Conservation (phyloP, 495 filamentous ascomycete species). For the Trichoderma asperelloides region DNA sequence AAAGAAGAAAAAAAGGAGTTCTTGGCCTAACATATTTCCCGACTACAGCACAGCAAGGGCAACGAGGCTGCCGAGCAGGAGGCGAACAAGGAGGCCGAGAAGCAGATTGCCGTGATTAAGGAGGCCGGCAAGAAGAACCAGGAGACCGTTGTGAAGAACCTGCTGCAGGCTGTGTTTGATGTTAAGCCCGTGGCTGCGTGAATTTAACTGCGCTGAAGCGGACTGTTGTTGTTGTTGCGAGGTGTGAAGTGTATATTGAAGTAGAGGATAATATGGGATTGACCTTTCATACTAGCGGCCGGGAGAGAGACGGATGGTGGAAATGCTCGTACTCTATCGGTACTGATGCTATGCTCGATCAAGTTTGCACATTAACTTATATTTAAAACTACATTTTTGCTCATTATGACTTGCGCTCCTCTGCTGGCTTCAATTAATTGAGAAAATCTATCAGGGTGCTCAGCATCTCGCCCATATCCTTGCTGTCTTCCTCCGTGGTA, state of each 20-base stretch:
- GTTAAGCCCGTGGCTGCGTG: constrained; percentile 57
- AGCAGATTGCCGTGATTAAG: constrained; percentile 74
- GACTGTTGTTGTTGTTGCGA: not conserved
- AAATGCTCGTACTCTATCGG: not conserved
- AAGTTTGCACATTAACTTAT: constrained; percentile 18
- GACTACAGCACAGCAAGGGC: constrained; percentile 64
- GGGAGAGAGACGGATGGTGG: not conserved
- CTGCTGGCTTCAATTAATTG: constrained; percentile 17
- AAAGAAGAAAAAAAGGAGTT: not conserved
- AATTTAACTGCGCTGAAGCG: not conserved
- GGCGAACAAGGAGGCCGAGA: constrained; percentile 71
- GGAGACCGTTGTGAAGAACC: constrained; percentile 66
- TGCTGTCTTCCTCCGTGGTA: constrained; percentile 44
- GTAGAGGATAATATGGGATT: not conserved
- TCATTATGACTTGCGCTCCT: not conserved
- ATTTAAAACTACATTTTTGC: not conserved
- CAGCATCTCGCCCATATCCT: constrained; percentile 63
- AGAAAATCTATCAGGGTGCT: constrained; percentile 55
- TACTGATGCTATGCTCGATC: not conserved
- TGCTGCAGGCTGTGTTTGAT: constrained; percentile 70
- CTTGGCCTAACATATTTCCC: not conserved
- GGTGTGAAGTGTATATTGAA: not conserved
- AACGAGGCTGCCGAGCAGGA: constrained; percentile 84
- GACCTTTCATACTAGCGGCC: not conserved
- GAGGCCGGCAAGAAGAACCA: constrained; percentile 67